Base-by-base conservation (phyloP, 108 stramenopile genomes). In the Conticribra weissflogii region DNA sequence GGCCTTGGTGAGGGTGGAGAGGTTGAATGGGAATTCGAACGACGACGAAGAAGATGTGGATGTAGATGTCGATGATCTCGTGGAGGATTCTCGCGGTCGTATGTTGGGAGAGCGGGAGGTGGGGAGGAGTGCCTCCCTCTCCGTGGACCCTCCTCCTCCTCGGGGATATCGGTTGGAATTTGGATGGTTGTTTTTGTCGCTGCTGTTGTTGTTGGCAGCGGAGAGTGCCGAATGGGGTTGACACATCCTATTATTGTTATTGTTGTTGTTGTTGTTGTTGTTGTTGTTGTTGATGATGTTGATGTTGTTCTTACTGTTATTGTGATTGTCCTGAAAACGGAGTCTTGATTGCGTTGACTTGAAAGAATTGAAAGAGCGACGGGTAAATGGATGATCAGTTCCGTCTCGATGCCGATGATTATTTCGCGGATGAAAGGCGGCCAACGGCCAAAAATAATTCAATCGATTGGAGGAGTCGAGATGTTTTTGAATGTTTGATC, bases 1-100 rank as follows among this genome's bases (percentile, higher is more conserved):
- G 31, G 72, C 41, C 19, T 50, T 41, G 27, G 49, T 27, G 41
- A 68, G 24, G 5, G 56, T 48, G 16, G 27, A 45, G 18, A 57
- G 17, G 17, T n/a, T n/a, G 67, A 23, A 15, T 31, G 46, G 30
- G 30, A 27, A 57, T 59, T 17, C 4, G 28, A 24, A 41, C 25
- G 29, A 18, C 31, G 47, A 25, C 3, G n/a, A 16, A 3, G 36
- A 51, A 7, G 9, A 2, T 9, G 19, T 59, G 17, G 18, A 0
- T 68, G 21, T 2, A 49, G 46, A 45, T 45, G 33, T 16, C 55
- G 24, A 2, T 33, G 1, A 1, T 7, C 48, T 58, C 47, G n/a
- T 5, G 18, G 16, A 14, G 33, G 0, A 45, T 36, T 60, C 45
- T 41, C 12, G 5, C 8, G 36, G 5, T 41, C 12, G 36, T 41